Conservation (phyloP, 2,329 filamentous ascomycete genomes). For the Parascedosporium putredinis region DNA sequence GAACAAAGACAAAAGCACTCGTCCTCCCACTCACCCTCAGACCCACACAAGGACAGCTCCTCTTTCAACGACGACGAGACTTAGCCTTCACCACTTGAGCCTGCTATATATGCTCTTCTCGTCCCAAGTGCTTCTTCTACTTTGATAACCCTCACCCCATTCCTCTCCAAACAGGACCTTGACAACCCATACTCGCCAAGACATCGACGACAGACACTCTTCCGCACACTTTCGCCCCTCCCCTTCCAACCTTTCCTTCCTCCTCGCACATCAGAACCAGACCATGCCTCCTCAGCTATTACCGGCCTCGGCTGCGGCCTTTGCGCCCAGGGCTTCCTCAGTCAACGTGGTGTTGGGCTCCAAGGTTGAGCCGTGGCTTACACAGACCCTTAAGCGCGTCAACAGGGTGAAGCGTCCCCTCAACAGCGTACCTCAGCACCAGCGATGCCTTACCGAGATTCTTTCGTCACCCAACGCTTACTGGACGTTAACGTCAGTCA, state of each 20-base stretch:
- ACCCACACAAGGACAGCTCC: not conserved
- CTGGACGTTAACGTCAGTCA: conserved; percentile 87
- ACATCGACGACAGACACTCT: conserved; percentile 1
- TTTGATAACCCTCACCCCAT: conserved; percentile 1
- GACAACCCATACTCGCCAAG: not conserved
- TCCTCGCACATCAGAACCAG: conserved; percentile 4
- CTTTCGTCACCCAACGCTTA: conserved; percentile 83
- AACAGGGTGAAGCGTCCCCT: conserved; percentile 93
- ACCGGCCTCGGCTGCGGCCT: conserved; percentile 90
- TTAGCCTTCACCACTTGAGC: too few species aligned
- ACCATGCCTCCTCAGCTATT: conserved; percentile 85
- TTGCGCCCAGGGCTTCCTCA: conserved; percentile 78
- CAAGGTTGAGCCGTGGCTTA: conserved; percentile 94
- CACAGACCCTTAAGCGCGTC: conserved; percentile 90
- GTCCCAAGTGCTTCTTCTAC: conserved; percentile 21
- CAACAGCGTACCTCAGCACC: conserved; percentile 94
- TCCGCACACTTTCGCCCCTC: not conserved
- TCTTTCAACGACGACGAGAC: too few species aligned
- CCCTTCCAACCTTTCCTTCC: not conserved
- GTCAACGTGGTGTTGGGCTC: conserved; percentile 90
- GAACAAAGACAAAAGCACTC: conserved; percentile 11
- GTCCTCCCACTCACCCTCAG: conserved; percentile 3
- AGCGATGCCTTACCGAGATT: conserved; percentile 88
- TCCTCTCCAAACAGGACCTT: conserved; percentile 9
- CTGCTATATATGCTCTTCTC: conserved; percentile 14